Evolutionary conservation across 2,329 filamentous ascomycete species (phyloP), one percentile per base, ranked within the genome.

Genomic region (Colletotrichum tanaceti): DNA sequence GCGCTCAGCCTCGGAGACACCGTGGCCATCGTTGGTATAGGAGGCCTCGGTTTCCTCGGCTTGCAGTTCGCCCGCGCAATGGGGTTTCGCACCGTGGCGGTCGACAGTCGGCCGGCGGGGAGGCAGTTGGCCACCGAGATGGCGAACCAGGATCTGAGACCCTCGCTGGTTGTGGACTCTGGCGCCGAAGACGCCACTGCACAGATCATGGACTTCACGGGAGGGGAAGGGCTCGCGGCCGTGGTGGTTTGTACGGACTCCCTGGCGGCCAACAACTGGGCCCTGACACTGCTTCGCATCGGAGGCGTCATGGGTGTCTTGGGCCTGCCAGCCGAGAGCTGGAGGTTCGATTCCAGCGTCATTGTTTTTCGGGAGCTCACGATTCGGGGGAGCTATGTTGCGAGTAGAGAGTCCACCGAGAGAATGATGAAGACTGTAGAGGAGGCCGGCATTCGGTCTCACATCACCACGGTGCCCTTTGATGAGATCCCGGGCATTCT

Each of bases 1-100:
- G 70, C 68, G 2, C 63, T 78, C 1, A 58, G 59, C 3, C 58
- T 69, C 0, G 76, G 74, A 10, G 73, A 73, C 1, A 71, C 72
- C 0, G 73, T 80, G 0, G 77, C 75, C 7, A 74, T 80, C 16
- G 70, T 80, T 6, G 78, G 78, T 7, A 77, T 79, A 18, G 78
- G 78, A 7, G 78, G 78, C 0, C 73, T 80, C 2, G 79, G 79
- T 7, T 73, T 78, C 58, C 71, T 80, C 3, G 78, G 76, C 10
- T 49, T 79, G 1, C 79, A 80, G 58, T 79, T 79, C 57, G 73
- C 78, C 2, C 79, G 77, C 46, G 76, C 75, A 10, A 70, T 79
- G 65, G 79, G 79, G 0, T 79, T 75, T 63, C 74, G 76, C n/a
- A 74, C 75, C 0, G 65, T 80, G 16, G 79, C 78, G 2, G 73